Percentiles rank a stretch among this genome's conserved stretches.
Evolutionary conservation across 31 red algal species (phyloP).

Genomic region (Endocladia muricata): DNA sequence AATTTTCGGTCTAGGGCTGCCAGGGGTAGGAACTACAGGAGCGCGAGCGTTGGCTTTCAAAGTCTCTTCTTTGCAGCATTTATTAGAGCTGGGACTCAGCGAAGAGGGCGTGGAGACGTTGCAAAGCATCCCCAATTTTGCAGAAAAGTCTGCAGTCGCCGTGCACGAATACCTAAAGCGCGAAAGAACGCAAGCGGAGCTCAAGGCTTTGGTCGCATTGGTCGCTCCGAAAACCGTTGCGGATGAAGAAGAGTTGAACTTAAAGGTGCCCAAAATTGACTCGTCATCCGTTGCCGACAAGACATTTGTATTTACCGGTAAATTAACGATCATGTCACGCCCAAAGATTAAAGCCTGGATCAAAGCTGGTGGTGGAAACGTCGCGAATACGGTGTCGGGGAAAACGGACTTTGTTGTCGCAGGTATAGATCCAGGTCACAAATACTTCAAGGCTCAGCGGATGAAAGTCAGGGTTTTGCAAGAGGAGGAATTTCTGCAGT

Average conservation of each 20-base stretch:
- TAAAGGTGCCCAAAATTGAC: neutral
- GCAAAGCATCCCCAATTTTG: slow-evolving; percentile 39
- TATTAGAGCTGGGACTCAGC: slow-evolving; percentile 18
- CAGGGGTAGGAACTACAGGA: slow-evolving; percentile 48
- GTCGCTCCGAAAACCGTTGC: neutral
- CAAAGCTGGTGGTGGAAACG: slow-evolving; percentile 31
- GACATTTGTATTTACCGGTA: slow-evolving; percentile 63
- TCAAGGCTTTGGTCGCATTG: slow-evolving; percentile 30
- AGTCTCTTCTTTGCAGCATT: slow-evolving; percentile 4
- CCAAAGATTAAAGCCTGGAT: slow-evolving; percentile 35
- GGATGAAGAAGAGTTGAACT: slow-evolving; percentile 26
- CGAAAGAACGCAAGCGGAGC: slow-evolving; percentile 16
- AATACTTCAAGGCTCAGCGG: slow-evolving; percentile 47
- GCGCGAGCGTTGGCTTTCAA: slow-evolving; percentile 49
- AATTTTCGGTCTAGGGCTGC: slow-evolving; percentile 58
- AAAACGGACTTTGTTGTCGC: slow-evolving; percentile 60
- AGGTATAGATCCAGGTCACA: slow-evolving; percentile 52
- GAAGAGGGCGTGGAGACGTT: slow-evolving; percentile 12
- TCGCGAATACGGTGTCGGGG: slow-evolving; percentile 33
- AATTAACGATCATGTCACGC: slow-evolving; percentile 31
- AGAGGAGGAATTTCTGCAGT: slow-evolving; percentile 51
- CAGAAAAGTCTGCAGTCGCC: slow-evolving; percentile 45
- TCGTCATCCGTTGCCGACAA: slow-evolving; percentile 21
- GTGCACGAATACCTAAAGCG: slow-evolving; percentile 39
- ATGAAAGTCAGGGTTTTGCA: slow-evolving; percentile 26